Conservation (phyloP, 2,329 filamentous ascomycete species). For the Pseudogymnoascus sp. region DNA sequence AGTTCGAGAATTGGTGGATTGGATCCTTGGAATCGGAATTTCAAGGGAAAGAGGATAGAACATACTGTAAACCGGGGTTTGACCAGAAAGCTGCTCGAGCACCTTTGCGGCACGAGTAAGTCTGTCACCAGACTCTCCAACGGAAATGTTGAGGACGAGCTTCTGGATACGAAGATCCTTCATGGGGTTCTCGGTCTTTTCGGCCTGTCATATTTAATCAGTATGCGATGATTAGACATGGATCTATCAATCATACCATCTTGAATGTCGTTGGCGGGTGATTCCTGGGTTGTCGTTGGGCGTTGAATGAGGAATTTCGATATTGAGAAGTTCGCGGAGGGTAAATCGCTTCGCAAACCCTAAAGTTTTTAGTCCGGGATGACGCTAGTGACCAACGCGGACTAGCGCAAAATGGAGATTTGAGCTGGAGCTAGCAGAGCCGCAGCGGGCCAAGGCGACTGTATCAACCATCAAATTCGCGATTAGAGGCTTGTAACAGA, state of each 20-base stretch:
- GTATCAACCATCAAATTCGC: constrained; percentile 10
- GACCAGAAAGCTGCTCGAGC: constrained; percentile 98
- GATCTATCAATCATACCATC: constrained; percentile 10
- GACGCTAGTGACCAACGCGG: not conserved
- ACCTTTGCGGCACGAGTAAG: constrained; percentile 99
- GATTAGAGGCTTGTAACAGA: constrained; percentile 12
- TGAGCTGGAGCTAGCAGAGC: constrained; percentile 12
- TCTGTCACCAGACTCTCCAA: constrained; percentile 99
- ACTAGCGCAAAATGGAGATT: constrained; percentile 4
- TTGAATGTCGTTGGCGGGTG: constrained; percentile 11
- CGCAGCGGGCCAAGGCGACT: constrained; percentile 6
- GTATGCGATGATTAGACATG: constrained; percentile 11
- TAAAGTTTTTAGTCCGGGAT: constrained; percentile 8
- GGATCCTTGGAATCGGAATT: not conserved
- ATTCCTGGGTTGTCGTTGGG: constrained; percentile 9
- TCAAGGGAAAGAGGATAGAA: constrained; percentile 19
- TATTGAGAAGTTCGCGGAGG: constrained; percentile 10
- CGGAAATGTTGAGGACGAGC: constrained; percentile 98
- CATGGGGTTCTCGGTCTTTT: constrained; percentile 97
- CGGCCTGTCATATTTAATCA: constrained; percentile 42
- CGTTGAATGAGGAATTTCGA: constrained; percentile 5
- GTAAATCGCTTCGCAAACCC: constrained; percentile 11
- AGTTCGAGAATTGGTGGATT: constrained; percentile 13
- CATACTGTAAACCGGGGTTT: constrained; percentile 98
- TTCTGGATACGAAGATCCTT: constrained; percentile 99